Conservation (phyloP, 2,329 filamentous ascomycete species). For the Verticillium dahliae region DNA sequence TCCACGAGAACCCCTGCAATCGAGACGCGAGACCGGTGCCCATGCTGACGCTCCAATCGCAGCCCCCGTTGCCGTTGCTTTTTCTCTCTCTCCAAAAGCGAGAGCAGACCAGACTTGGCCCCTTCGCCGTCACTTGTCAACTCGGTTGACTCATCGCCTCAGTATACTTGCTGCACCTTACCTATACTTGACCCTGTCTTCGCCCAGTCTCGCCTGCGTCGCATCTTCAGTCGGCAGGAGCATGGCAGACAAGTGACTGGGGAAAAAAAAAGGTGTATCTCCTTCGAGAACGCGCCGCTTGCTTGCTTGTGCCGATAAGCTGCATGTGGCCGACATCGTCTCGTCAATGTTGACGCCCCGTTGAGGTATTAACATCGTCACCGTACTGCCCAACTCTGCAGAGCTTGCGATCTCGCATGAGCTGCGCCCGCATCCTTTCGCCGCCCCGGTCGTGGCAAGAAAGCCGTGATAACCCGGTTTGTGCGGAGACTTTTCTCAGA, state of each 20-base stretch:
- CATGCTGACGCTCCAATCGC: not conserved
- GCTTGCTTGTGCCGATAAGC: not conserved
- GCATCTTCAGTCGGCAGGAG: no score
- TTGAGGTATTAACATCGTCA: not conserved
- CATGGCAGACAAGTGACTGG: no score
- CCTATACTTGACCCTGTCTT: no score
- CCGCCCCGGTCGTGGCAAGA: not conserved
- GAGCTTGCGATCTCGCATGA: not conserved
- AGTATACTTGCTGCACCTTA: no score
- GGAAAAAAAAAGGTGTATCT: no score
- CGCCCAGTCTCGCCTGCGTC: no score
- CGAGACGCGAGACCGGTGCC: not conserved
- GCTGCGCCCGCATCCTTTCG: not conserved
- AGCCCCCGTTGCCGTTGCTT: not conserved
- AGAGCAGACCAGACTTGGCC: not conserved
- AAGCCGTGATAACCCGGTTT: not conserved
- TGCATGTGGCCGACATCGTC: not conserved
- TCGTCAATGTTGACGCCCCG: not conserved
- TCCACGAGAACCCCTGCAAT: not conserved
- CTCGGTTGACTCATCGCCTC: no score
- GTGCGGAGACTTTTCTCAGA: not conserved
- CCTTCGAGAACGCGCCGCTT: not conserved
- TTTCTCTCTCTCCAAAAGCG: not conserved
- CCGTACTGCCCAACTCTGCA: not conserved
- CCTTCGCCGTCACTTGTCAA: no score